Conservation (phyloP, 1,284 basidiomycete species). For the Ceratobasidium sp. region DNA sequence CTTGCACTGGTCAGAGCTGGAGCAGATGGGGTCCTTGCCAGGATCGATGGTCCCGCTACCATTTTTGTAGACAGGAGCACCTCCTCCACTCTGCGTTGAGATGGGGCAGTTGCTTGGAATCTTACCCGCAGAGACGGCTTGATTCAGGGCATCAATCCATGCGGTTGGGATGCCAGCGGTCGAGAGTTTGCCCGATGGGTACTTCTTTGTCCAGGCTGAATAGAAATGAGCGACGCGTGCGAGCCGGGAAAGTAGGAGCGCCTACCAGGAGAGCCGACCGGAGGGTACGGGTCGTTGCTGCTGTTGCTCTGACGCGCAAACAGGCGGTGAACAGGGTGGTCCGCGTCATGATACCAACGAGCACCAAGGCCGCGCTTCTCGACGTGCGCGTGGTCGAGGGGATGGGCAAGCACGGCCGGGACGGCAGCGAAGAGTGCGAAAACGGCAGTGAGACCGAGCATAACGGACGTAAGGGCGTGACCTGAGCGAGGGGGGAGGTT, state of each 20-base stretch:
- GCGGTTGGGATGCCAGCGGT: constrained; percentile 66
- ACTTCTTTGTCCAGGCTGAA: constrained; percentile 45
- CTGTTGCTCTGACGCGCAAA: constrained; percentile 60
- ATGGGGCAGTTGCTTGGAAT: constrained; percentile 75
- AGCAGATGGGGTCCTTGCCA: constrained; percentile 66
- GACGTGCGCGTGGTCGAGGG: constrained; percentile 41
- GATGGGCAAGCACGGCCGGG: constrained; percentile 54
- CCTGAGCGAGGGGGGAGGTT: constrained; percentile 33
- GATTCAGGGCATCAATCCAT: constrained; percentile 77
- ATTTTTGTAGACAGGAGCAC: constrained; percentile 69
- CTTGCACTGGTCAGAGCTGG: constrained; percentile 73
- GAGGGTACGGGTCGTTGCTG: constrained; percentile 66
- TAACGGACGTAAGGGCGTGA: constrained; percentile 49
- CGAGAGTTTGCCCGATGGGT: constrained; percentile 58
- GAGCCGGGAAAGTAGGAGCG: constrained; percentile 9
- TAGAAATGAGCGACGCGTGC: background rate
- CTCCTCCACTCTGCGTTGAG: constrained; percentile 60
- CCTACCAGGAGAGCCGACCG: constrained; percentile 72
- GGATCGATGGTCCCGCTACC: constrained; percentile 66
- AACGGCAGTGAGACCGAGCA: constrained; percentile 44
- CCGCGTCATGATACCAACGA: constrained; percentile 65
- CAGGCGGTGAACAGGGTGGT: constrained; percentile 68
- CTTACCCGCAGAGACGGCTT: constrained; percentile 73
- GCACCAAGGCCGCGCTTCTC: constrained; percentile 52
- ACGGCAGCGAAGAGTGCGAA: constrained; percentile 57